Conservation (phyloP, 2,329 filamentous ascomycete species). For the Sclerotinia spermophila region DNA sequence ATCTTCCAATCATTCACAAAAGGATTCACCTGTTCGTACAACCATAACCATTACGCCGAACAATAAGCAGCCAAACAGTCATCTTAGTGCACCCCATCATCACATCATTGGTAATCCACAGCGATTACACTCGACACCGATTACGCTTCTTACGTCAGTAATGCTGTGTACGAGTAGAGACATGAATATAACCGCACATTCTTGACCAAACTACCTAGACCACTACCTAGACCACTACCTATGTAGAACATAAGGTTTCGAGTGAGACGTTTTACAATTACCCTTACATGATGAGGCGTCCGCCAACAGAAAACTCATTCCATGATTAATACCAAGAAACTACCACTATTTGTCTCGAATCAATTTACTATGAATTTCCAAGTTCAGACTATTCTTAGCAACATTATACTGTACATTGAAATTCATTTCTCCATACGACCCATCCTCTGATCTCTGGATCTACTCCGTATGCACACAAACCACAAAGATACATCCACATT, state of each 20-base stretch:
- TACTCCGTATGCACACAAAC: background rate
- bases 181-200: background rate
- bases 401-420: background rate
- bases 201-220: no score
- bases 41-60: background rate
- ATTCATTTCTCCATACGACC: background rate
- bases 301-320: background rate
- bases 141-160: background rate
- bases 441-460: background rate
- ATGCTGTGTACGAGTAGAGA: background rate
- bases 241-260: background rate
- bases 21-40: background rate
- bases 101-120: background rate
- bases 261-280: slow-evolving; percentile 4
- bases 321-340: background rate
- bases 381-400: background rate
- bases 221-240: background rate
- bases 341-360: background rate
- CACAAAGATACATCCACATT: background rate
- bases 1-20: background rate
- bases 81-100: background rate
- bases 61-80: background rate
- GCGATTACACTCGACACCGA: background rate
- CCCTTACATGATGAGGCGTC: slow-evolving; percentile 3
- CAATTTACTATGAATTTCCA: background rate